Evolutionary conservation across 306 rosid genomes (phyloP), one percentile per base, ranked within the genome.

Genomic region (Quillaja saponaria): DNA sequence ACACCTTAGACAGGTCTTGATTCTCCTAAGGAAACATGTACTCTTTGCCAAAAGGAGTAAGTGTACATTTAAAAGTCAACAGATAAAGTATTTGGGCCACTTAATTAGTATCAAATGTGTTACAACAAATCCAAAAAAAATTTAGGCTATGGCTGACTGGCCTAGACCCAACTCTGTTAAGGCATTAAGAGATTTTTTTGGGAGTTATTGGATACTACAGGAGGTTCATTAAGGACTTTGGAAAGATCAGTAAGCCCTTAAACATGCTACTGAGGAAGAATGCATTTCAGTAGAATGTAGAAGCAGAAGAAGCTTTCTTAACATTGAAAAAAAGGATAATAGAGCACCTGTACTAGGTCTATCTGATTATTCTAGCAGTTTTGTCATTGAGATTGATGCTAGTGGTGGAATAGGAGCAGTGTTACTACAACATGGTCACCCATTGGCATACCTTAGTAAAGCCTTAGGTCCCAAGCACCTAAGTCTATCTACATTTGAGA

Each of bases 81-180:
- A 31, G 42, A 39, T 61, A 1, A 40, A 44, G 1, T 61, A 61
- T 33, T 25, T 44, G 5, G 66, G 66, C 0, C 54, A 61, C 13
- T 3, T 44, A 13, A 13, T 44, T 8, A 42, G 39, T 7, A n/a
- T 5, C 1, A 18, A 44, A 44, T 41, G 55, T 0, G 28, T 61
- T 19, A 6, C 13, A 13, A 38, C 12, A 6, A 42, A 61, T 41
- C 17, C 38, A 0, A 13, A 10, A 0, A 41, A 59, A 7, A 2
- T 59, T 0, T 10, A 41, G 4, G 64, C 38, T 0, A 19, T 59
- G 4, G 6, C 6, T 0, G 51, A 59, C 2, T 59, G 51, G 51
- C 64, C 38, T 3, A 59, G 1, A 0, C 64, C 64, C 2, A 0
- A 8, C 0, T 34, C 51, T 2, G 42, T 25, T 0, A 20, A 11